A percentile compares a stretch with the other conserved stretches of the same genome.
phyloP scores from a whole-genome alignment of 345 rosid genomes.

The Balakata baccata region DNA sequence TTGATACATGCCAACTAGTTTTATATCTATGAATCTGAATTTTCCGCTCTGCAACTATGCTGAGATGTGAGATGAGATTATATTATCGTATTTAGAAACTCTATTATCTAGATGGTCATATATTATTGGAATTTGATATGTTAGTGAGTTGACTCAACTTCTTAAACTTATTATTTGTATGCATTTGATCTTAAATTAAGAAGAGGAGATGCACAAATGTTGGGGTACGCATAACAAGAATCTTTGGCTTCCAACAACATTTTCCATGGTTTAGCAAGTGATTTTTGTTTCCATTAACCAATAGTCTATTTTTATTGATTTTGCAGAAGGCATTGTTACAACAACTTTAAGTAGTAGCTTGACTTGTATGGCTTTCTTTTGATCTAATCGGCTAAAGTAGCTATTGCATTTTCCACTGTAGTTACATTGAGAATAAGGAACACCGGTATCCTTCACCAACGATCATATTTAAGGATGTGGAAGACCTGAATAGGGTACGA shows the following conservation, averaged over 20 bases:
- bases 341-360: not conserved
- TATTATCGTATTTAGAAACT: no score
- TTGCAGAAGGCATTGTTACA: no score
- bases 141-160: no score
- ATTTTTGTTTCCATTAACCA: no score
- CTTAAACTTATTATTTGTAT: not conserved
- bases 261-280: no score
- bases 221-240: not conserved
- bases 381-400: not conserved
- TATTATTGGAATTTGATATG: no score
- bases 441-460: slow-evolving; percentile 34
- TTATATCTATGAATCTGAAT: not conserved
- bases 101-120: no score
- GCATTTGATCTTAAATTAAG: not conserved
- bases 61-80: not conserved
- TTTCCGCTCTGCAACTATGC: not conserved
- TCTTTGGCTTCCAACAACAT: not conserved
- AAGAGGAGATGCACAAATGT: not conserved
- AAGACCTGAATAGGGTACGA: slow-evolving; percentile 22
- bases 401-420: not conserved
- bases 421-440: slow-evolving; percentile 28
- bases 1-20: not conserved
- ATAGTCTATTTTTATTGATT: not conserved
- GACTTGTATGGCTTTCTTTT: no score
- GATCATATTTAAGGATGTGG: slow-evolving; percentile 25